Conservation (phyloP, 2,329 filamentous ascomycete species). For the Pestalotiopsis sp. region DNA sequence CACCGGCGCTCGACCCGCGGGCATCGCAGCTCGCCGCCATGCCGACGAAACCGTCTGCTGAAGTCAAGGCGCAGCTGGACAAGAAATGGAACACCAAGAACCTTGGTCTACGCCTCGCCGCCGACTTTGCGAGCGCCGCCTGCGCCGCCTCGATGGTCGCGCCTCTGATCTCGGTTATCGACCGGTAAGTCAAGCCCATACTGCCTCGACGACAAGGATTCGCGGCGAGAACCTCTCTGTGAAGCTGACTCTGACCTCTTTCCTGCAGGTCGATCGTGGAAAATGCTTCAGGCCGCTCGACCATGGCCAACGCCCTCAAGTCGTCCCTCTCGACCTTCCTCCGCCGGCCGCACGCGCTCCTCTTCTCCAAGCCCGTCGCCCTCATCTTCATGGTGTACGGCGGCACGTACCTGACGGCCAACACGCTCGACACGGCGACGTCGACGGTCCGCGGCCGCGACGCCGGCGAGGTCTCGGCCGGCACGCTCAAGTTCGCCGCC, state of each 20-base stretch:
- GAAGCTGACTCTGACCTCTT: slow-evolving; percentile 12
- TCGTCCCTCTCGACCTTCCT: slow-evolving; percentile 60
- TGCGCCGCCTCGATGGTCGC: slow-evolving; percentile 77
- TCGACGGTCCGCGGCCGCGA: slow-evolving; percentile 63
- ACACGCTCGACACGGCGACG: slow-evolving; percentile 78
- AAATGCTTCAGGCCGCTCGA: slow-evolving; percentile 72
- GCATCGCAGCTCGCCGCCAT: background rate
- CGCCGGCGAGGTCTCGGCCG: slow-evolving; percentile 68
- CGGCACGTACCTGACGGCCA: slow-evolving; percentile 88
- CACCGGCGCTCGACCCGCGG: slow-evolving; percentile 8
- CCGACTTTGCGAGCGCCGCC: slow-evolving; percentile 70
- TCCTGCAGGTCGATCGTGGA: slow-evolving; percentile 71
- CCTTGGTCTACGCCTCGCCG: slow-evolving; percentile 65
- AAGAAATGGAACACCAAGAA: slow-evolving; percentile 75
- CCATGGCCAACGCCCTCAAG: slow-evolving; percentile 61
- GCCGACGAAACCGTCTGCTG: slow-evolving; percentile 5
- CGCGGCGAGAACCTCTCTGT: background rate
- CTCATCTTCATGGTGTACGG: slow-evolving; percentile 79
- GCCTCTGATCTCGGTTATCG: slow-evolving; percentile 84
- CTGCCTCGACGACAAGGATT: background rate
- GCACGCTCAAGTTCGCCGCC: slow-evolving; percentile 78
- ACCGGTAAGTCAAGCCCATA: slow-evolving; percentile 58
- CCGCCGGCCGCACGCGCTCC: slow-evolving; percentile 59
- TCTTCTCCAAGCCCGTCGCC: slow-evolving; percentile 68
- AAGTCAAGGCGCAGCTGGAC: slow-evolving; percentile 20